Evolutionary conservation across 768 basidiomycete species (phyloP), one percentile per base, ranked within the genome.

Genomic region (Inosperma sp.): DNA sequence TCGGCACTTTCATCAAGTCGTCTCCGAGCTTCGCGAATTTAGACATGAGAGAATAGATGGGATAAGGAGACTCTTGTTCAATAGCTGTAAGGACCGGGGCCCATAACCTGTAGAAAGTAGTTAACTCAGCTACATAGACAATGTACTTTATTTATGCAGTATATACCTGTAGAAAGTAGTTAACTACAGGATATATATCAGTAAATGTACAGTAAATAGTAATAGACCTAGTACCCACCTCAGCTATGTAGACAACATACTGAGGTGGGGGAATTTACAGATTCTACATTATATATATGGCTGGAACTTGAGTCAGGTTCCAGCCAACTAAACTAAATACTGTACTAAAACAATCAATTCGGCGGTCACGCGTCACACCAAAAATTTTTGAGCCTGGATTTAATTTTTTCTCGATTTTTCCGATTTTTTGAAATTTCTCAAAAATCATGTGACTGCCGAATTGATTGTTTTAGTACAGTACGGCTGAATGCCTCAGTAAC

Each of bases 1-100:
- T 62, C 13, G 56, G 60, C 39, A 62, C 56, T 19, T 51, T 46
- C 48, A 59, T 45, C 41, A 59, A 54, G 40, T 33, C 48, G 42
- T 41, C 52, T 13, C 35, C 35, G n/a, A 36, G 35, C 35, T 36
- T 36, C 26, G 29, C 5, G 17, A 29, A 36, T 19, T 40, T 40
- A 19, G 30, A 29, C 16, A 33, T 30, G 14, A 23, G 22, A 34
- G 21, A 16, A 2, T 27, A 17, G 41, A 17, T 21, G 33, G 27
- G 10, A 27, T 19, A 35, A 31, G 5, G 12, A 16, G 12, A 36
- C n/a, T 36, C 9, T 36, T 36, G 26, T 29, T 34, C 17, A 31
- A 33, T 26, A 52, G 48, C 47, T 22, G 27, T 17, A 9, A 34
- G 35, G 25, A 1, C n/a, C 51, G 29, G 55, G 55, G 55, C 55